Evolutionary conservation across 768 basidiomycete species (phyloP).

Genomic region (Mycena galericulata): DNA sequence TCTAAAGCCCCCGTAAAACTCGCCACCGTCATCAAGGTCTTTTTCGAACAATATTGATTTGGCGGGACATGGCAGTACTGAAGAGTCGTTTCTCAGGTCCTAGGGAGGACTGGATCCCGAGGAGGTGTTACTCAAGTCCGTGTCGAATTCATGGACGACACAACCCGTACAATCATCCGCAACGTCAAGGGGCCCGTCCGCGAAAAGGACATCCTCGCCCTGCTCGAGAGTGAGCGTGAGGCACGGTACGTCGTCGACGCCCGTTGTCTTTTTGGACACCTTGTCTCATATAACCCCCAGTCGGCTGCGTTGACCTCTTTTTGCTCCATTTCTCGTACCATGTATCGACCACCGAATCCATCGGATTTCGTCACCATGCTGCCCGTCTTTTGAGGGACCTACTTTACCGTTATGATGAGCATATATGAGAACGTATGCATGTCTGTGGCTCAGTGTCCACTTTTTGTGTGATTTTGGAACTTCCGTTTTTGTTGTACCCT

Average conservation of each 20-base stretch:
- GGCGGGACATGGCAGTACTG: neutral
- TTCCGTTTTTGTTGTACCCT: neutral
- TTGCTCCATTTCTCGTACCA: conserved; percentile 19
- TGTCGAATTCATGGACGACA: conserved; percentile 99
- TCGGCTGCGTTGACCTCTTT: conserved; percentile 51
- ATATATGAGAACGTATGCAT: conserved; percentile 20
- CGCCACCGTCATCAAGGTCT: conserved; percentile 96
- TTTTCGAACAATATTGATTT: conserved; percentile 11
- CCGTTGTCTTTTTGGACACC: neutral
- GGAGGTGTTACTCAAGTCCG: conserved; percentile 99
- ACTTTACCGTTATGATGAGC: conserved; percentile 19
- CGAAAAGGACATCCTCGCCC: conserved; percentile 95
- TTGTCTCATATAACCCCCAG: conserved; percentile 35
- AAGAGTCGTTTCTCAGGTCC: conserved; percentile 68
- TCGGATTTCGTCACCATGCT: conserved; percentile 16
- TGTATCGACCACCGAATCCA: conserved; percentile 33
- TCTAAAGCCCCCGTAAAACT: conserved; percentile 96
- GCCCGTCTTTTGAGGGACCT: conserved; percentile 9
- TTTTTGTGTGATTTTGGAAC: conserved; percentile 1
- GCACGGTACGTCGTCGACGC: conserved; percentile 90
- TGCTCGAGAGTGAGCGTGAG: conserved; percentile 98
- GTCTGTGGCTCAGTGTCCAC: neutral
- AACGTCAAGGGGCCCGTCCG: conserved; percentile 99
- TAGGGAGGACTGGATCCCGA: conserved; percentile 98
- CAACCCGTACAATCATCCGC: conserved; percentile 94